Conservation (phyloP, 495 filamentous ascomycete genomes). For the Pyrenopolyporus hunteri region DNA sequence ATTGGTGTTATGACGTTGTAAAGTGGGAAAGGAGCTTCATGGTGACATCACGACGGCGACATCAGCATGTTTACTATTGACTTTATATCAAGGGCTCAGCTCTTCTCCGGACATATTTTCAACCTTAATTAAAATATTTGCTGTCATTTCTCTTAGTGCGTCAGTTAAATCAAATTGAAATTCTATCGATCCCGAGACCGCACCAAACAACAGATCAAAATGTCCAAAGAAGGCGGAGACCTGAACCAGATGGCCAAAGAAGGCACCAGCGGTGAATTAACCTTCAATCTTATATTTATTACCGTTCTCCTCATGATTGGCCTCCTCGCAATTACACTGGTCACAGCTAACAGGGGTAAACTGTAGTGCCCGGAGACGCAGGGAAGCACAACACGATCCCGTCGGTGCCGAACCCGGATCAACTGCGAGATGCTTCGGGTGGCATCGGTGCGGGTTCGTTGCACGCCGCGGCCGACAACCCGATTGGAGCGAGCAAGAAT, state of each 20-base stretch:
- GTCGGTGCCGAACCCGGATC: slow-evolving; percentile 62
- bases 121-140: too few species aligned
- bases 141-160: too few species aligned
- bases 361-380: slow-evolving; percentile 58
- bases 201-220: not conserved
- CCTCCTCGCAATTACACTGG: not conserved
- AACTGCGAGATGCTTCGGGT: slow-evolving; percentile 42
- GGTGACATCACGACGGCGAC: slow-evolving; percentile 38
- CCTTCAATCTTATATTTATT: not conserved
- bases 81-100: not conserved
- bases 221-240: slow-evolving; percentile 43
- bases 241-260: slow-evolving; percentile 59
- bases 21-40: slow-evolving; percentile 19
- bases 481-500: slow-evolving; percentile 20
- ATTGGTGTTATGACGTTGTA: slow-evolving; percentile 18
- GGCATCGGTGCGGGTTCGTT: slow-evolving; percentile 27
- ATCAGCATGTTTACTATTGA: slow-evolving; percentile 13
- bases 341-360: not conserved
- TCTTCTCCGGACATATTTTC: not conserved
- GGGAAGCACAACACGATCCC: slow-evolving; percentile 59
- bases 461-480: slow-evolving; percentile 35
- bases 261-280: slow-evolving; percentile 49
- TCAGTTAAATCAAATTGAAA: not conserved
- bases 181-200: not conserved
- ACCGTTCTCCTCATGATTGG: not conserved